Evolutionary conservation across 1,284 basidiomycete genomes (phyloP), one percentile per base, ranked within the genome.

Genomic region (Naganishia sp.): DNA sequence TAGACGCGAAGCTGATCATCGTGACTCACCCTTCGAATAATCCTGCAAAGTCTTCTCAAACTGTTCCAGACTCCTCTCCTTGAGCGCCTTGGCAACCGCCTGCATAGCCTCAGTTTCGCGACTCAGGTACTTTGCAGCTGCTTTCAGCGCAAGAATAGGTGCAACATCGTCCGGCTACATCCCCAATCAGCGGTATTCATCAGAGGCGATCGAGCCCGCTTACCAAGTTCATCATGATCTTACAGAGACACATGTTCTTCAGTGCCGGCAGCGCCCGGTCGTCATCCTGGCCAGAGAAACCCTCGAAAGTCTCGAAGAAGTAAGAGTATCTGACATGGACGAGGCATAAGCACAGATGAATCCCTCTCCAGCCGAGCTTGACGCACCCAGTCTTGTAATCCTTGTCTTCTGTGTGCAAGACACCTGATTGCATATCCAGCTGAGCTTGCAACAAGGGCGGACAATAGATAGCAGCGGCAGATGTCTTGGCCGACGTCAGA

Each of bases 211-310:
- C 21, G 55, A 25, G 17, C 18, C 13, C 21, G 81, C 88, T 70
- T 68, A 94, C 92, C 73, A 94, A 78, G 74, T 94, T 94, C 73
- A 98, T 84, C 95, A 99, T 99, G 76, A 98, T 89, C 79, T 98
- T 98, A 81, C 95, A 98, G 54, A 98, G 81, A 15, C 98, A 83
- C 94, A 98, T 96, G 80, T 98, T 98, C 80, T 98, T 98, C 71
- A 99, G 83, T 11, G 93, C 92, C 3, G 85, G 85, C n/a, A 95
- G 82, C 0, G 94, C 72, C 71, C 81, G 69, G 6, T 78, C 71
- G 67, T 84, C 82, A 56, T 84, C 83, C 35, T 82, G 78, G 43
- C 80, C 76, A 2, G 90, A 87, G 69, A 92, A 89, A 1, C 91
- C 93, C 73, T 99, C 95, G 71, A 98, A 95, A 2, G 93, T 90